Percentiles rank a stretch among this genome's conserved stretches.
Conservation (phyloP, 495 filamentous ascomycete genomes). For the Neurospora tetraspora region DNA sequence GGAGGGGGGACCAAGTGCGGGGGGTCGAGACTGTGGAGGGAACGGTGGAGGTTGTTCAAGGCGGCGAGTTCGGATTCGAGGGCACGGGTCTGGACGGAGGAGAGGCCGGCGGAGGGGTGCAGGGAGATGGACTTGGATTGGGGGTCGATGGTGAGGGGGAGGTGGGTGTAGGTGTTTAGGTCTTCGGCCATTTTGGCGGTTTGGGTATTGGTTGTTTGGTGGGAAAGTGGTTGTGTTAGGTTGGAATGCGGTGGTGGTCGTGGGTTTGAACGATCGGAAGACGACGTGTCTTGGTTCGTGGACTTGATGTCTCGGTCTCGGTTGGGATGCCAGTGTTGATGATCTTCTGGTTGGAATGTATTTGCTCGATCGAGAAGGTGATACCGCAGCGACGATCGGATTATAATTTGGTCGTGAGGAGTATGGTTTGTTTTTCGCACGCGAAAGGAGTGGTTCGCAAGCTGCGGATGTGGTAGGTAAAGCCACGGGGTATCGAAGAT, state of each 20-base stretch:
- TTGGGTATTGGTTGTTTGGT: background rate
- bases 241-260: background rate
- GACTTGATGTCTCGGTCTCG: background rate
- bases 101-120: slow-evolving; percentile 15
- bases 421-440: background rate
- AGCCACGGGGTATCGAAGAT: background rate
- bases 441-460: background rate
- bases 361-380: background rate
- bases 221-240: background rate
- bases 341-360: background rate
- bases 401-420: background rate
- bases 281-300: background rate
- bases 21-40: slow-evolving; percentile 50
- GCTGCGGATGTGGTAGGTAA: background rate
- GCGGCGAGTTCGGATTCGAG: slow-evolving; percentile 55
- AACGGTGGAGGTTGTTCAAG: slow-evolving; percentile 65
- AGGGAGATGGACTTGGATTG: slow-evolving; percentile 52
- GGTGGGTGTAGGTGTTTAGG: slow-evolving; percentile 68
- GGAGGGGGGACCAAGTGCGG: slow-evolving; percentile 55
- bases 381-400: background rate
- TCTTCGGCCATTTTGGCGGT: slow-evolving; percentile 40
- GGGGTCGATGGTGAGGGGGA: slow-evolving; percentile 73
- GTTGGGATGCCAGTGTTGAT: background rate
- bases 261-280: background rate
- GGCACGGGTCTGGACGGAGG: slow-evolving; percentile 11